phyloP scores from a whole-genome alignment of 2,329 filamentous ascomycete genomes.

The Trematosphaeria pertusa region DNA sequence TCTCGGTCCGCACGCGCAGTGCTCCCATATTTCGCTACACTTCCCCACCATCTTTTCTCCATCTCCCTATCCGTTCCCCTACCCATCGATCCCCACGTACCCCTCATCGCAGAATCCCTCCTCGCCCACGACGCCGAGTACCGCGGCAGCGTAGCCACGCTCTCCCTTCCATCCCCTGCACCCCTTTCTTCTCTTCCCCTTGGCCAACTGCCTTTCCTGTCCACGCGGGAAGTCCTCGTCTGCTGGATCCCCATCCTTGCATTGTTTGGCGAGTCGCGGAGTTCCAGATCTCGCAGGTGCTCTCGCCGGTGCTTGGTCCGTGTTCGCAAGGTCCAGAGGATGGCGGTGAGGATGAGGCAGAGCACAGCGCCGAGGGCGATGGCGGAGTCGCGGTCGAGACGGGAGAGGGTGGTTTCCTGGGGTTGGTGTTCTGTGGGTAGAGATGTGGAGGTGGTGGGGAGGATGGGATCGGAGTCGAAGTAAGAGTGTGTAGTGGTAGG shows the following conservation, averaged over 20 bases:
- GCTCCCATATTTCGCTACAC: neutral
- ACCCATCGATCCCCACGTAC: neutral
- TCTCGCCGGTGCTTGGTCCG: slow-evolving; percentile 3
- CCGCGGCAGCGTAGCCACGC: slow-evolving; percentile 1
- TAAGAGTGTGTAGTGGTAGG: too few relatives aligned
- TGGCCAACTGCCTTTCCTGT: neutral
- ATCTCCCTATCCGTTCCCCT: neutral
- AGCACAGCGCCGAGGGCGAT: slow-evolving; percentile 17
- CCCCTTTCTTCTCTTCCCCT: neutral
- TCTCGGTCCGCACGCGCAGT: neutral
- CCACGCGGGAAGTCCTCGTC: neutral
- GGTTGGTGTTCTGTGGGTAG: neutral
- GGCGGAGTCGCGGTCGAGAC: slow-evolving; percentile 17
- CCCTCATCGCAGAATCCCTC: neutral
- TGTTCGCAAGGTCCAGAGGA: neutral
- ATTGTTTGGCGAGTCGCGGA: neutral
- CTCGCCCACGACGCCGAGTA: neutral
- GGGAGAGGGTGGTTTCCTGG: neutral
- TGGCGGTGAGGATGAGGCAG: slow-evolving; percentile 1
- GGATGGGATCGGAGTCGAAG: neutral
- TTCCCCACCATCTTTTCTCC: neutral
- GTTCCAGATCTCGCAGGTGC: neutral
- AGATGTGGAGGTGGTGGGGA: neutral
- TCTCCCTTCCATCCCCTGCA: neutral
- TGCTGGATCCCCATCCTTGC: neutral